phyloP scores from a whole-genome alignment of 768 basidiomycete species.

The Hygrocybe coccinea region DNA sequence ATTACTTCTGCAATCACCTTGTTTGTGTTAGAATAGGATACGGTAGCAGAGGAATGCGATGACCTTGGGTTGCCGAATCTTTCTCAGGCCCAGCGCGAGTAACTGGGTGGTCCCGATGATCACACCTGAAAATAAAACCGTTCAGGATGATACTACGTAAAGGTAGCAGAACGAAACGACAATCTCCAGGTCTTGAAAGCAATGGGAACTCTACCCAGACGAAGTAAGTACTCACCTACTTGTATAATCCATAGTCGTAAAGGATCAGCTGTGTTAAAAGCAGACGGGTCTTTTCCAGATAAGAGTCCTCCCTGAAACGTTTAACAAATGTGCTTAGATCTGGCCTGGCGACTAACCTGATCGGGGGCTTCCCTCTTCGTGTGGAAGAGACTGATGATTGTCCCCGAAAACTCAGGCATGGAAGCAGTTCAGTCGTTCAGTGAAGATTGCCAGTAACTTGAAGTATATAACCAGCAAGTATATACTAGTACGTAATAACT shows the following conservation, averaged over 20 bases:
- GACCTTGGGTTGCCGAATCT: constrained; percentile 70
- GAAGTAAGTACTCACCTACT: constrained; percentile 48
- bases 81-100: constrained; percentile 66
- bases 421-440: constrained; percentile 7
- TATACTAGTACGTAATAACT: too few species aligned
- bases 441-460: too few species aligned
- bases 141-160: too few species aligned
- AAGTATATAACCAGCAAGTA: too few species aligned
- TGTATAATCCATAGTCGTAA: constrained; percentile 74
- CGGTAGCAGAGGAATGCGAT: neutral
- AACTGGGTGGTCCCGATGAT: constrained; percentile 78
- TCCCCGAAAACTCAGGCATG: constrained; percentile 33
- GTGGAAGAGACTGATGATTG: constrained; percentile 35
- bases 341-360: constrained; percentile 35
- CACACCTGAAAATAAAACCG: constrained; percentile 45
- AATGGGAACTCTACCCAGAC: neutral
- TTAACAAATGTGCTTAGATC: too few species aligned
- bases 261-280: constrained; percentile 63
- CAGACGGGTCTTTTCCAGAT: constrained; percentile 67
- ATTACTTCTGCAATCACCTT: constrained; percentile 74
- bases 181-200: neutral
- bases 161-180: too few species aligned
- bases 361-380: constrained; percentile 35
- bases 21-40: neutral
- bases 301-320: constrained; percentile 70